Evolutionary conservation across 495 filamentous ascomycete species (phyloP).

Genomic region (Aspergillus indologenus): DNA sequence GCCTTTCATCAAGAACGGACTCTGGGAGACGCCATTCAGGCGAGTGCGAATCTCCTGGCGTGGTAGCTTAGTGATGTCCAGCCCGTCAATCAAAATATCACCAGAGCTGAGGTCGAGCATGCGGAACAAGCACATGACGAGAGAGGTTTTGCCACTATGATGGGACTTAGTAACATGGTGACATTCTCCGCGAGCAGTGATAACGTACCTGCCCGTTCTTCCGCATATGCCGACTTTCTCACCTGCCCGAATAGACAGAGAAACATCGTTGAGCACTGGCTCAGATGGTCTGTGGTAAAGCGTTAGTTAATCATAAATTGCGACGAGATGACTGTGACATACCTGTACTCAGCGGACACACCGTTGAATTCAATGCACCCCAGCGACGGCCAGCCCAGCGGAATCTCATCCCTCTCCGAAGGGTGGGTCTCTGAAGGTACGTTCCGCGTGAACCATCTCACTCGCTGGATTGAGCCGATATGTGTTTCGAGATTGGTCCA

Average conservation of each 20-base stretch:
- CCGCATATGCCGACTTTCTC: constrained; percentile 58
- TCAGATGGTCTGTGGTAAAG: constrained; percentile 28
- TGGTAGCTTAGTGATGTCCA: constrained; percentile 46
- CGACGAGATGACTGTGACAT: background rate
- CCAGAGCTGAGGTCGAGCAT: constrained; percentile 48
- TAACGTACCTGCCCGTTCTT: constrained; percentile 43
- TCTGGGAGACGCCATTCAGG: constrained; percentile 55
- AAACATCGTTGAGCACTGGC: constrained; percentile 49
- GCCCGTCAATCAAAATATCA: constrained; percentile 45
- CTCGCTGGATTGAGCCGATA: constrained; percentile 56
- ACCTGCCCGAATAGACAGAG: constrained; percentile 48
- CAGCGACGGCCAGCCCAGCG: constrained; percentile 47
- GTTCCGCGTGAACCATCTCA: constrained; percentile 52
- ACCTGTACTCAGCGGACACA: constrained; percentile 43
- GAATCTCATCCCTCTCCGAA: constrained; percentile 36
- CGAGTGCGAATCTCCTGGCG: constrained; percentile 46
- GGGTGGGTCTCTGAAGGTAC: constrained; percentile 48
- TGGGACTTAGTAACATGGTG: background rate
- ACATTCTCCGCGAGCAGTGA: background rate
- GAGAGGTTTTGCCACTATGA: constrained; percentile 46
- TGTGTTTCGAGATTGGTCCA: constrained; percentile 58
- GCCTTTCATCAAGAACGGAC: constrained; percentile 51
- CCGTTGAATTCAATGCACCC: constrained; percentile 51
- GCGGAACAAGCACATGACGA: constrained; percentile 52
- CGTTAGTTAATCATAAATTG: constrained; percentile 9